These are phyloP conservation scores for Parmelia sp. DNA, from an alignment of 495 filamentous ascomycete species.

Conservation along the genomic window DNA sequence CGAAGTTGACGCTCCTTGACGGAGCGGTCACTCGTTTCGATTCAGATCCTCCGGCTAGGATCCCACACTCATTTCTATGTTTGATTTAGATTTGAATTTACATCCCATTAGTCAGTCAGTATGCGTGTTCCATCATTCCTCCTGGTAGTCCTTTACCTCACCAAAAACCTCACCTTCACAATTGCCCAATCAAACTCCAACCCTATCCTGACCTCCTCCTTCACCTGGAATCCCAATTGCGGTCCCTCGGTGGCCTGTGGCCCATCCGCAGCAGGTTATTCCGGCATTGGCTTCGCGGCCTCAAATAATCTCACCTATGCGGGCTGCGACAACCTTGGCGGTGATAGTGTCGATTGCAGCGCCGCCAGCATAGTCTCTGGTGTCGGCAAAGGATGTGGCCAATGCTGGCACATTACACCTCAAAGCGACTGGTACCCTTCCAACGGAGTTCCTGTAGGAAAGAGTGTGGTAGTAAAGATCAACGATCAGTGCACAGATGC, in stretches of 20 bases:
- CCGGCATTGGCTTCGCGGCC: slow-evolving; percentile 18
- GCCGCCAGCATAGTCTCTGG: slow-evolving; percentile 12
- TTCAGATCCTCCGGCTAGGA: background rate
- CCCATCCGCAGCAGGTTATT: slow-evolving; percentile 13
- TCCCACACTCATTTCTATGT: background rate
- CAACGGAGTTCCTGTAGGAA: slow-evolving; percentile 10
- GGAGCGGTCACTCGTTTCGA: background rate
- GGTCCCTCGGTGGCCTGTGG: slow-evolving; percentile 21
- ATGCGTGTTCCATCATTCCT: background rate
- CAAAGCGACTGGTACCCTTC: slow-evolving; percentile 4
- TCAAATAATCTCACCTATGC: slow-evolving; percentile 21
- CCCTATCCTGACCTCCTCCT: slow-evolving; percentile 21
- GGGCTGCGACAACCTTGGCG: background rate
- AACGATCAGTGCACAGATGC: slow-evolving; percentile 22
- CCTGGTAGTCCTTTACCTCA: background rate
- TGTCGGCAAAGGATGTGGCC: slow-evolving; percentile 18
- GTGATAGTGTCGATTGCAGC: background rate
- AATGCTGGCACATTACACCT: slow-evolving; percentile 20
- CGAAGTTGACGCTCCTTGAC: background rate
- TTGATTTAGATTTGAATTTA: background rate
- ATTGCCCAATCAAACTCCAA: background rate
- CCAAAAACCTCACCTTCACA: background rate
- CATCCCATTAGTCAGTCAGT: background rate
- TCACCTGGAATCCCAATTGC: slow-evolving; percentile 23
- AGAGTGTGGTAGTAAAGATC: slow-evolving; percentile 12